A percentile compares a stretch with the other conserved stretches of the same genome.
Evolutionary conservation across 1,139 yeast species (phyloP).

Genomic region (Scheffersomyces quercinus): DNA sequence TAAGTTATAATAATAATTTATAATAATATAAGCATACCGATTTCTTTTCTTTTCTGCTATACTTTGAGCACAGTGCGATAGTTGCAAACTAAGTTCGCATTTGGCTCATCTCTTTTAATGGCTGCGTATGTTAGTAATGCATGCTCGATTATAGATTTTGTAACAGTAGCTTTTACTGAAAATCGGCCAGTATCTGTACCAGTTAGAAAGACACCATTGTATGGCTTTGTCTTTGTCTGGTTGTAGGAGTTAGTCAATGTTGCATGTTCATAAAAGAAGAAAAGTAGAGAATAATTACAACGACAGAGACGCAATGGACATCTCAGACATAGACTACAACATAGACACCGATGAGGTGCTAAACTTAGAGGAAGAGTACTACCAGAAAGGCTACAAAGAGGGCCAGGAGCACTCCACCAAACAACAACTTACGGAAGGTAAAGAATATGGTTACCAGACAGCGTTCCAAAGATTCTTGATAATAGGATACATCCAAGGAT

Average conservation of each 20-base stretch:
- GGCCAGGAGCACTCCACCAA: slow-evolving; percentile 49
- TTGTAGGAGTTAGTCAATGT: neutral
- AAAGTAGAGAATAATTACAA: slow-evolving; percentile 1
- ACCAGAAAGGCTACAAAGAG: slow-evolving; percentile 59
- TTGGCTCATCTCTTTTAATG: no score
- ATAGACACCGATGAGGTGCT: slow-evolving; percentile 50
- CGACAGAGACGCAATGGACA: neutral
- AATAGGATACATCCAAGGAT: slow-evolving; percentile 63
- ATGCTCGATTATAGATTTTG: no score
- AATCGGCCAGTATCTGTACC: no score
- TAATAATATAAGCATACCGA: no score
- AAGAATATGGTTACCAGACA: slow-evolving; percentile 76
- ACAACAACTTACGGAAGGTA: slow-evolving; percentile 61
- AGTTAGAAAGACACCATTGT: no score
- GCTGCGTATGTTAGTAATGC: no score
- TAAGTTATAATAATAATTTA: no score
- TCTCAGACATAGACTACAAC: slow-evolving; percentile 9
- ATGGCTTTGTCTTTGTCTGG: neutral
- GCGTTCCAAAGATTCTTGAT: slow-evolving; percentile 71
- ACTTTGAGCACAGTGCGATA: no score
- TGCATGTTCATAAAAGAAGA: neutral
- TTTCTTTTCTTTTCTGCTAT: no score
- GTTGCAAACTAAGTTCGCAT: no score
- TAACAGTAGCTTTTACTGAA: no score
- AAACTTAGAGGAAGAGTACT: slow-evolving; percentile 56